phyloP scores from a whole-genome alignment of 306 rosid genomes.

The Vachellia collinsii region DNA sequence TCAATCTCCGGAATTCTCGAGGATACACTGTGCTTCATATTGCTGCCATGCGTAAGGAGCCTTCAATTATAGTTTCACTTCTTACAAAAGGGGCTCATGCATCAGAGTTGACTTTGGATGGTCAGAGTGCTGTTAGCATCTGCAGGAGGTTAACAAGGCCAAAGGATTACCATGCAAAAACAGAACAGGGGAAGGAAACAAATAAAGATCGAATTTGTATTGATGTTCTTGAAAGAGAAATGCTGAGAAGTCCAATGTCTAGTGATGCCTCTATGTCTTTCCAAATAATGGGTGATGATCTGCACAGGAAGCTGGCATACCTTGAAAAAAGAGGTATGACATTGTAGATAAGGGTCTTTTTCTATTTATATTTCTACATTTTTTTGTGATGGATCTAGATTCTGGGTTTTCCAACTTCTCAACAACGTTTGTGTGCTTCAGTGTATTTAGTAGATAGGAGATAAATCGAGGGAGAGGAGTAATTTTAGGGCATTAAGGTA shows the following conservation, averaged over 20 bases:
- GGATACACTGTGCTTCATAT: slow-evolving; percentile 82
- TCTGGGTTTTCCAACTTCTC: slow-evolving; percentile 5
- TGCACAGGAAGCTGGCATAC: slow-evolving; percentile 68
- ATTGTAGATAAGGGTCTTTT: slow-evolving; percentile 18
- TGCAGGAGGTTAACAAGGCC: slow-evolving; percentile 89
- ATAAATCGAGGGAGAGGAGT: neutral
- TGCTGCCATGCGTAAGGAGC: slow-evolving; percentile 88
- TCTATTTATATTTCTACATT: slow-evolving; percentile 18
- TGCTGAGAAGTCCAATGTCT: slow-evolving; percentile 73
- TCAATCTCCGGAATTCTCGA: slow-evolving; percentile 66
- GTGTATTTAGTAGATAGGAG: neutral
- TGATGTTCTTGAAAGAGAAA: slow-evolving; percentile 87
- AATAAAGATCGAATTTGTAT: slow-evolving; percentile 87
- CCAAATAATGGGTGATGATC: slow-evolving; percentile 62
- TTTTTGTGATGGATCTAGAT: neutral
- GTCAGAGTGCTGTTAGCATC: slow-evolving; percentile 82
- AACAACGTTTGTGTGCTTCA: neutral
- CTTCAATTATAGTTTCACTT: slow-evolving; percentile 74
- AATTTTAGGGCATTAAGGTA: neutral
- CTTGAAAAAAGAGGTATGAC: slow-evolving; percentile 82
- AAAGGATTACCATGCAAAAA: slow-evolving; percentile 67
- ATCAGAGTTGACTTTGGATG: slow-evolving; percentile 65
- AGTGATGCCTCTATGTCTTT: slow-evolving; percentile 50
- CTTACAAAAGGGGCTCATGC: slow-evolving; percentile 73
- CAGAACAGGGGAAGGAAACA: slow-evolving; percentile 69